phyloP scores from a whole-genome alignment of 2,329 filamentous ascomycete genomes.

The Hymenoscyphus fructigenus region DNA sequence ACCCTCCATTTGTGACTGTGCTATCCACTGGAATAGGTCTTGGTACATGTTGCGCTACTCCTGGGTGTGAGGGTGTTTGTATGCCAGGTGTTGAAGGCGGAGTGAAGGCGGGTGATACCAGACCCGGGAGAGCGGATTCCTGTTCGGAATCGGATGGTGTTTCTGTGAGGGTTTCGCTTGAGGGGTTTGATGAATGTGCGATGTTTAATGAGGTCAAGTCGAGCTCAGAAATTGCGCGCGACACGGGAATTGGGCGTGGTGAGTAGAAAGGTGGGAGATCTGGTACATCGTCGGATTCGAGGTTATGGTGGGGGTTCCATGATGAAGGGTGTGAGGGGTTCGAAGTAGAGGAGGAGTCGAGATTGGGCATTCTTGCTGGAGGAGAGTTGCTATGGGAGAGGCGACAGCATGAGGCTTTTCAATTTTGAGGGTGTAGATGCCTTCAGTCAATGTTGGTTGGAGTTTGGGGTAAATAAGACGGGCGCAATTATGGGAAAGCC shows the following conservation, averaged over 20 bases:
- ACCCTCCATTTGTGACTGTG: constrained; percentile 53
- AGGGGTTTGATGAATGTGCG: constrained; percentile 11
- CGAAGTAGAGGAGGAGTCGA: constrained; percentile 9
- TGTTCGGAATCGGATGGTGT: constrained; percentile 16
- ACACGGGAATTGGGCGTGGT: constrained; percentile 37
- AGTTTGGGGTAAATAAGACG: neutral
- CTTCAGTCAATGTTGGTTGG: neutral
- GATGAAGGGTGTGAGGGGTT: constrained; percentile 11
- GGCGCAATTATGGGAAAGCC: too few relatives aligned
- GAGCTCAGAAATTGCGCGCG: constrained; percentile 36
- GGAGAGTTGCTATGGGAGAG: neutral
- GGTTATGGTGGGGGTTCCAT: constrained; percentile 20
- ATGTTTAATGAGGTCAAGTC: constrained; percentile 30
- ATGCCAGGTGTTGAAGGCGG: constrained; percentile 65
- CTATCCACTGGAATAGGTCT: constrained; percentile 55
- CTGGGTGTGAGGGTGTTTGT: constrained; percentile 48
- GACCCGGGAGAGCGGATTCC: constrained; percentile 37
- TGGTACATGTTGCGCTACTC: constrained; percentile 20
- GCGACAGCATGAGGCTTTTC: neutral
- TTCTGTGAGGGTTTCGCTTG: constrained; percentile 17
- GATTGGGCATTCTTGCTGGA: constrained; percentile 20
- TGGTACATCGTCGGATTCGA: constrained; percentile 28
- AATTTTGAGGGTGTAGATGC: neutral
- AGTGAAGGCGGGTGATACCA: constrained; percentile 84
- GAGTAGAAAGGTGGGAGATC: constrained; percentile 38